Evolutionary conservation across 1,284 basidiomycete genomes (phyloP).

Genomic region (Cryptococcus deneoformans): DNA sequence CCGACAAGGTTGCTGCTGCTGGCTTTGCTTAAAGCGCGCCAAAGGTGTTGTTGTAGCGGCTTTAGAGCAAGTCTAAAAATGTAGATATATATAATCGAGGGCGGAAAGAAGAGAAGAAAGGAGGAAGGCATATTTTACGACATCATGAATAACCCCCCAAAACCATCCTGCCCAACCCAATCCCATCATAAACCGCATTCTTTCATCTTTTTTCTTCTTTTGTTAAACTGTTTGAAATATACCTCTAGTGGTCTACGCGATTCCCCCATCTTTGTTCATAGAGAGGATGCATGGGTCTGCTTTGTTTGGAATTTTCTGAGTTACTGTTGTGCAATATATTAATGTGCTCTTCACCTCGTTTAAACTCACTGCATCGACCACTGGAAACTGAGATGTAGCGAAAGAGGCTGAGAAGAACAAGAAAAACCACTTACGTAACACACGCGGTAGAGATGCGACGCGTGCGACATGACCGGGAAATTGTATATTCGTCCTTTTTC

Average conservation of each 20-base stretch:
- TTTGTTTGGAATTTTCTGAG: not conserved
- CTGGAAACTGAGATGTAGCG: too few relatives aligned
- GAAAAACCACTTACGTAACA: too few relatives aligned
- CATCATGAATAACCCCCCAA: slow-evolving; percentile 1
- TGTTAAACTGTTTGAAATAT: not conserved
- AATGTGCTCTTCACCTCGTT: not conserved
- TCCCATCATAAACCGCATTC: not conserved
- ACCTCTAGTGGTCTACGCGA: not conserved
- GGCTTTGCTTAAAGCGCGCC: slow-evolving; percentile 29
- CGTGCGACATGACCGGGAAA: not conserved
- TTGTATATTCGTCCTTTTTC: not conserved
- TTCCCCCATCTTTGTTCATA: not conserved
- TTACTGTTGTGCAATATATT: not conserved
- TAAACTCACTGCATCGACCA: too few relatives aligned
- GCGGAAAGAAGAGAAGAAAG: not conserved
- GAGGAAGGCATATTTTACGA: slow-evolving; percentile 1
- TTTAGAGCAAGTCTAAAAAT: not conserved
- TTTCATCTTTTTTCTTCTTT: not conserved
- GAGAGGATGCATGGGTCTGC: slow-evolving; percentile 1
- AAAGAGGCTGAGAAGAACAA: too few relatives aligned
- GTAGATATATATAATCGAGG: not conserved
- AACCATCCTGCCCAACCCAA: not conserved
- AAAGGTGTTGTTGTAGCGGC: not conserved
- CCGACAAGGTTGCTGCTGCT: slow-evolving; percentile 48
- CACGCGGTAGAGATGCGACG: not conserved